Evolutionary conservation across 345 rosid species (phyloP).

Genomic region (Raphanus sativus): DNA sequence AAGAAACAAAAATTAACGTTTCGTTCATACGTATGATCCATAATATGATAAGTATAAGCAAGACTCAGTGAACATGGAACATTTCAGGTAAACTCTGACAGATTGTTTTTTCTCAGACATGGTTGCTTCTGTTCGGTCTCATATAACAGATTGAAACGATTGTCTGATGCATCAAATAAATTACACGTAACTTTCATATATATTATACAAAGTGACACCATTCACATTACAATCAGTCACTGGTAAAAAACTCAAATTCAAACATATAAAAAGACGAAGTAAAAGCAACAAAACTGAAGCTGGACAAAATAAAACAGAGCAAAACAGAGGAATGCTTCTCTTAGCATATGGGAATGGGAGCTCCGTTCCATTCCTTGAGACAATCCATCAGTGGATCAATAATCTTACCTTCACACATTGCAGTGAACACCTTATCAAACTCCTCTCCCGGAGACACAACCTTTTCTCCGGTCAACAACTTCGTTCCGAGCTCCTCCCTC

Average conservation of each 20-base stretch:
- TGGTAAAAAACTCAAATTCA: conserved; percentile 7
- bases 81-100: not conserved
- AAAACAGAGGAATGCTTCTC: conserved; percentile 6
- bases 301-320: conserved; percentile 3
- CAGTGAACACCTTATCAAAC: conserved; percentile 62
- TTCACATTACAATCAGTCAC: conserved; percentile 22
- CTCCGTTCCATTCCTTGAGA: conserved; percentile 72
- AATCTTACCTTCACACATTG: conserved; percentile 61
- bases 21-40: conserved; percentile 25
- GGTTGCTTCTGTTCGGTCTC: conserved; percentile 9
- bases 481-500: conserved; percentile 58
- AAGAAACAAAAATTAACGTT: too few relatives aligned
- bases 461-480: conserved; percentile 60
- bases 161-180: conserved; percentile 1
- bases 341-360: conserved; percentile 64
- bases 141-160: not conserved
- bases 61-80: not conserved
- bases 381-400: conserved; percentile 70
- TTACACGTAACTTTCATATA: not conserved
- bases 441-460: conserved; percentile 70
- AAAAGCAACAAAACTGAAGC: not conserved
- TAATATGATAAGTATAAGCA: not conserved
- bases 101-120: not conserved
- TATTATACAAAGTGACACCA: conserved; percentile 21
- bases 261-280: not conserved